Base-by-base conservation (phyloP, 2,329 filamentous ascomycete genomes). In the Xylaria sp. region DNA sequence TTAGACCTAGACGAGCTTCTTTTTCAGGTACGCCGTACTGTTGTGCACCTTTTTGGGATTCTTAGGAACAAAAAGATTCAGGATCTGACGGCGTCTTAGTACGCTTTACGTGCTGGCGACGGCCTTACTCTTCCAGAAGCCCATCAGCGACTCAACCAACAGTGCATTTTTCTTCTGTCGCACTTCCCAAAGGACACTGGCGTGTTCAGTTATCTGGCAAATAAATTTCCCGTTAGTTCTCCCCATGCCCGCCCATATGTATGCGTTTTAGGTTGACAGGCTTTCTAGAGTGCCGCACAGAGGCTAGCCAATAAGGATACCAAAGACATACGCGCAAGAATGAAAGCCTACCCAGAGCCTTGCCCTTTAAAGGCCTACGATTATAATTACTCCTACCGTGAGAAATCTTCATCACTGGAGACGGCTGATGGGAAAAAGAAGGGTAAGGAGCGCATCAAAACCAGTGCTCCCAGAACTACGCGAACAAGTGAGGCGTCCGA, bases 61-160 rank as follows among this genome's bases (percentile, higher is more conserved):
- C 23, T 23, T 28, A 2, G n/a, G 25, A 36, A 18, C 15, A 2
- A 48, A n/a, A 45, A 25, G 1, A 30, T 28, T 7, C 28, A 25
- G 25, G 25, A 30, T 45, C 60, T 65, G 43, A 67, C 46, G 36
- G 12, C 46, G 9, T 56, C 39, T 25, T 41, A 86, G 81, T 89
- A 88, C 72, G 83, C 85, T 23, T 76, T 83, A n/a, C 79, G 75
- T 56, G 77, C 83, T 20, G 87, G 87, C 13, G 85, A 88, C 68
- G 86, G 86, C 9, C 80, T 82, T 34, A 83, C 85, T 0, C 77
- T 83, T 5, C 78, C 83, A 30, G 86, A 89, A 62, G 84, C 84
- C 0, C 76, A 82, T 9, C 75, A 80, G 18, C 80, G 83, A 30
- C 85, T 84, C 61, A 72, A 80, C 41, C 81, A 83, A 20, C 85